Base-by-base conservation (phyloP, 257 asterid species). In the Thymus mandschuricus region DNA sequence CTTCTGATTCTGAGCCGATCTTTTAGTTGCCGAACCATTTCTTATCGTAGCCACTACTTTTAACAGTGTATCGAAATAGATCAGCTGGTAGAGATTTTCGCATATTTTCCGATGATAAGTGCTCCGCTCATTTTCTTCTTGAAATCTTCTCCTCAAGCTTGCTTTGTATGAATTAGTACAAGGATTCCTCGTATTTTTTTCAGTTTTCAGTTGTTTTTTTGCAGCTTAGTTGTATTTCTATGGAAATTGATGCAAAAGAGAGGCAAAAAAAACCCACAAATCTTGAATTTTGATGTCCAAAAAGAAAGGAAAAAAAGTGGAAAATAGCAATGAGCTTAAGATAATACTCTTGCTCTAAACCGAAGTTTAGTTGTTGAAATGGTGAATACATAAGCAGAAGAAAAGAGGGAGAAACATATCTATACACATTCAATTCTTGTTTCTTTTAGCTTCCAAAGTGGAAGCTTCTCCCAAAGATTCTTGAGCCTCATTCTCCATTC, bases 401-500 rank as follows among this genome's bases (percentile, higher is more conserved):
- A 70, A 27, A 63, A 27, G 5, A 74, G 43, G 31, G 3, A 35
- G 31, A 30, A 75, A 70, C 3, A 66, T n/a, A 48, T 76, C 45
- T 76, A 69, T 72, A 81, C 84, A 76, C 2, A 50, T 76, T 79
- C 68, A 78, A 29, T 34, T 81, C 54, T 60, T 81, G 76, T 80
- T 86, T 78, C 70, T 80, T 81, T 81, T 88, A 64, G 87, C 91
- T 76, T 94, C 97, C 74, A 94, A 76, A 44, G 78, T 79, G 10
- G 97, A 81, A 46, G 97, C 99, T 72, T 91, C 97, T 74, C 76
- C 83, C 10, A 94, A 87, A 49, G 97, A 86, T 60, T 91, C 86
- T 69, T 91, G 97, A 0, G 92, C 99, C 50, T 94, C 99, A 21
- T 84, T 86, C 66, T 88, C 96, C 92, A 89, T 87, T 52, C 87